Base-by-base conservation (phyloP, 2,329 filamentous ascomycete species). In the Beauveria sp. region DNA sequence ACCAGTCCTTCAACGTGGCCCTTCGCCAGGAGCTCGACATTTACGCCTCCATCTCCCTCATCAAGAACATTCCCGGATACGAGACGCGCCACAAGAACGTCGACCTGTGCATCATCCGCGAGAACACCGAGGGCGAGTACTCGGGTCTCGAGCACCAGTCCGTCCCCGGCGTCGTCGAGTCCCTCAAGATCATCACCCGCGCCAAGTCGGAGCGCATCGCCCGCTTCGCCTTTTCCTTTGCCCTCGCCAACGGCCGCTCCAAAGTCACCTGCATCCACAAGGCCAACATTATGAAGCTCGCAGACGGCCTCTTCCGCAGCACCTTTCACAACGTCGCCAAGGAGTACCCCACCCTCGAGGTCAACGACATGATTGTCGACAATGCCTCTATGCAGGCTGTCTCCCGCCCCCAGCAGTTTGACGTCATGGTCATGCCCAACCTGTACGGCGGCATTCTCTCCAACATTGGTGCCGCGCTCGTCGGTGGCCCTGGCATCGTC, bases 191-290 rank as follows among this genome's bases (percentile, higher is more conserved):
- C 81, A 98, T 99, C 81, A 99, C 95, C 69, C 91, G 93, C 72
- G 92, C 92, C 78, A 98, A 99, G 86, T 96, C 92, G 61, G 95
- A 99, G 87, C 91, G 95, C 75, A 99, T 99, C 73, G 91, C 93
- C 80, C 96, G 96, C 81, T 99, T 99, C 75, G 95, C 95, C 68
- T 98, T 98, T 77, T 89, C 90, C 75, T 99, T 99, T 74, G 95
- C 95, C 63, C 88, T 98, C 63, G 95, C 95, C 79, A 99, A 99
- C 85, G 93, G 96, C 86, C 88, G 95, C 76, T 93, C 96, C 85
- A 98, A 98, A 89, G 91, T 99, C 63, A 98, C 95, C 69, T 97
- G 93, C 83, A 98, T 99, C 75, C 95, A 99, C 89, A 99, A 99
- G 86, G 95, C 95, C 80, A 99, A 99, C 85, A 99, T 99, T 83